Base-by-base conservation (phyloP, 1,139 yeast species). In the Debaryomyces udenii region DNA sequence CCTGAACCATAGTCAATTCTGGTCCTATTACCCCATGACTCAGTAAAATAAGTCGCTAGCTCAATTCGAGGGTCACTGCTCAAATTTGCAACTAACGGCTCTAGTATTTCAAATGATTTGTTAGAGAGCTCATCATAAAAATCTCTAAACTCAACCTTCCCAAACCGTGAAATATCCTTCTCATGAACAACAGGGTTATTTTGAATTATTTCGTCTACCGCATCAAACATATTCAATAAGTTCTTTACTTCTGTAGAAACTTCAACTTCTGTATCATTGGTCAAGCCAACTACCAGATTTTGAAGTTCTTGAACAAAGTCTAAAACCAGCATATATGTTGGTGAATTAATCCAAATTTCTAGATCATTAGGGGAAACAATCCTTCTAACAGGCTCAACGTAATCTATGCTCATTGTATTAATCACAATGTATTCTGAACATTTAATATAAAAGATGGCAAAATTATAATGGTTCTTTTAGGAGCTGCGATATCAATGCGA, bases 1-100 rank as follows among this genome's bases (percentile, higher is more conserved):
- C 99, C 99, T 3, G 96, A 87, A 0, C 99, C 99, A 60, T 90
- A 93, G 62, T 93, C 99, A 22, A 93, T 88, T 56, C 99, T 74
- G 2, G 80, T 78, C 42, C 88, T 70, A 57, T 89, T 83, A 0
- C 99, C 99, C 83, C 91, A 91, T 0, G 94, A 76, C 50, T 86
- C 90, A 4, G 55, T 53, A 27, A 88, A 70, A 57, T 88, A 88
- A 1, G 68, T 59, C 0, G 70, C 49, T 7, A 82, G 48, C 50
- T 83, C 87, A 2, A 50, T 49, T 2, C 55, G 38, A 3, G 57
- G 50, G 16, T 44, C 50, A 27, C 38, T 38, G n/a, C 40, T 51
- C 17, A 64, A 57, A 6, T 54, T 56, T 1, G 47, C 47, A 3
- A 55, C 42, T 9, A 55, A 38, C 1, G 54, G 45, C 3, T 42